Evolutionary conservation across 768 basidiomycete species (phyloP).

Genomic region (Boletus reticulatus): DNA sequence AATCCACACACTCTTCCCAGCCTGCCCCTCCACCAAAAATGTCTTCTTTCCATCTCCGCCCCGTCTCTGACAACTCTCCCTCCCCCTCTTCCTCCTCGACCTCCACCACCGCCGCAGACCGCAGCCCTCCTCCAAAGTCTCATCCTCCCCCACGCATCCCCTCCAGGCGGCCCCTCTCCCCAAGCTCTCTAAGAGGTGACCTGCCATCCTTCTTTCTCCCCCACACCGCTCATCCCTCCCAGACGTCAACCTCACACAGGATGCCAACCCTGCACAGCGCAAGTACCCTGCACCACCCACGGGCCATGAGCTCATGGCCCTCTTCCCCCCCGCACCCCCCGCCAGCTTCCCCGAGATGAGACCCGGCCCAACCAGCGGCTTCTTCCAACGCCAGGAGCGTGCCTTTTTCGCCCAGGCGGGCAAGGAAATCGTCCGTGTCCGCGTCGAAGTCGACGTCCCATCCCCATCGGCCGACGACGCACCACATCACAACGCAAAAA

Average conservation of each 20-base stretch:
- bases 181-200: slow-evolving; percentile 59
- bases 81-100: slow-evolving; percentile 57
- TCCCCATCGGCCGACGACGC: slow-evolving; percentile 17
- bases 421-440: slow-evolving; percentile 72
- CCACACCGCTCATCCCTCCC: slow-evolving; percentile 17
- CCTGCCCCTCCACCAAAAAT: too few relatives aligned
- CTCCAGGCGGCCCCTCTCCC: slow-evolving; percentile 59
- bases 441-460: slow-evolving; percentile 63
- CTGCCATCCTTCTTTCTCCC: neutral
- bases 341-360: slow-evolving; percentile 52
- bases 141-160: slow-evolving; percentile 13
- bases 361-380: slow-evolving; percentile 66
- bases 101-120: slow-evolving; percentile 45
- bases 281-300: slow-evolving; percentile 76
- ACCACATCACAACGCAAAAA: slow-evolving; percentile 26
- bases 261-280: slow-evolving; percentile 46
- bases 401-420: slow-evolving; percentile 80
- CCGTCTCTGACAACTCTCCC: slow-evolving; percentile 46
- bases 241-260: slow-evolving; percentile 67
- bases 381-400: slow-evolving; percentile 73
- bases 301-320: slow-evolving; percentile 81
- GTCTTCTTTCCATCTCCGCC: slow-evolving; percentile 44
- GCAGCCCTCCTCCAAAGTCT: slow-evolving; percentile 35
- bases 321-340: slow-evolving; percentile 74
- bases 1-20: slow-evolving; percentile 11